Conservation (phyloP, 257 asterid genomes). For the Anisodus acutangulus region DNA sequence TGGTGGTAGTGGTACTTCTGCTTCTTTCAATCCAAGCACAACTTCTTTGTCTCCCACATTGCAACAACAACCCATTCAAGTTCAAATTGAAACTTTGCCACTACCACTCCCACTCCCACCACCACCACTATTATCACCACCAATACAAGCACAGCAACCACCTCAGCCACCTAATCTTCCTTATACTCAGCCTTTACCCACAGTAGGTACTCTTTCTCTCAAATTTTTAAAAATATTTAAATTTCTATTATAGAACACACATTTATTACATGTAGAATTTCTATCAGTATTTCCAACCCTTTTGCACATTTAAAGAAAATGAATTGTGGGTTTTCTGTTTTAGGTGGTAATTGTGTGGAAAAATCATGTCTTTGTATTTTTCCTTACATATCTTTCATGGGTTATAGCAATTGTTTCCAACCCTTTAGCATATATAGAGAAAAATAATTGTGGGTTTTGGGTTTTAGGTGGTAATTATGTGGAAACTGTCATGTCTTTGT, state of each 20-base stretch:
- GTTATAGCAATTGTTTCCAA: too few relatives aligned
- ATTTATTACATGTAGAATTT: slow-evolving; percentile 8
- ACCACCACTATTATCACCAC: slow-evolving; percentile 17
- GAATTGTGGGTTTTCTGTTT: too few relatives aligned
- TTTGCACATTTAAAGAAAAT: too few relatives aligned
- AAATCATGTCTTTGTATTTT: too few relatives aligned
- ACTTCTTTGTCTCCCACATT: slow-evolving; percentile 42
- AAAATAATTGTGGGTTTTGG: too few relatives aligned
- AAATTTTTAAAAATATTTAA: neutral
- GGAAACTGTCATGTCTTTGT: too few relatives aligned
- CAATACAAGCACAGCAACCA: neutral
- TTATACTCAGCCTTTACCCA: slow-evolving; percentile 51
- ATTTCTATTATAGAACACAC: neutral
- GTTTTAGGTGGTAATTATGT: too few relatives aligned
- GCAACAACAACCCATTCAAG: slow-evolving; percentile 43
- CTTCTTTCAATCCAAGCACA: slow-evolving; percentile 18
- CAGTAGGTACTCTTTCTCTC: slow-evolving; percentile 62
- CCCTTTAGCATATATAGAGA: too few relatives aligned
- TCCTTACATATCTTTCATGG: too few relatives aligned
- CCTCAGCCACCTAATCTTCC: slow-evolving; percentile 26
- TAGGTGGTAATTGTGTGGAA: too few relatives aligned
- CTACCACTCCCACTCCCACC: slow-evolving; percentile 37
- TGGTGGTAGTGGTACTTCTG: slow-evolving; percentile 23
- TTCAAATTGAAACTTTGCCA: slow-evolving; percentile 36
- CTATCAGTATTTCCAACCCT: neutral